These are phyloP conservation scores for Hypoxylon perforatum DNA, from an alignment of 495 filamentous ascomycete species.

Conservation along the genomic window DNA sequence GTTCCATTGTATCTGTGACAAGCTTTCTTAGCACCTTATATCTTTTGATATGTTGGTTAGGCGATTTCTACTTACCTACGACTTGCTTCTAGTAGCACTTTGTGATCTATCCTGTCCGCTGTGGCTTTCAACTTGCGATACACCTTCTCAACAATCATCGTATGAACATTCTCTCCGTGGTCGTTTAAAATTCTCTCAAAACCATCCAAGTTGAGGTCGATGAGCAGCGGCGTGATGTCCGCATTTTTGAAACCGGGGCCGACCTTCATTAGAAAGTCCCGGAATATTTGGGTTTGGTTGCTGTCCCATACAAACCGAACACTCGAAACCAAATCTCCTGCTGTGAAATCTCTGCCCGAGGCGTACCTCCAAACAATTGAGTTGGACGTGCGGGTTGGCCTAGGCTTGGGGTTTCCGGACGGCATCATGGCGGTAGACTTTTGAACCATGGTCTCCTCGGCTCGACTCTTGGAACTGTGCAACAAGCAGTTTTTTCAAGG, in stretches of 20 bases:
- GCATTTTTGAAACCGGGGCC: slow-evolving; percentile 10
- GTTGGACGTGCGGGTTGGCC: slow-evolving; percentile 10
- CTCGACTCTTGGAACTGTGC: not conserved
- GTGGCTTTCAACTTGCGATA: slow-evolving; percentile 18
- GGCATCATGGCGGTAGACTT: not conserved
- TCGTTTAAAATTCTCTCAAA: slow-evolving; percentile 18
- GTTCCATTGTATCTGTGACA: too few relatives aligned
- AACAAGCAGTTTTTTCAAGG: too few relatives aligned
- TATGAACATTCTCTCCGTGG: slow-evolving; percentile 12
- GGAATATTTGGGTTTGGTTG: slow-evolving; percentile 15
- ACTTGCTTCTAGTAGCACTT: slow-evolving; percentile 1
- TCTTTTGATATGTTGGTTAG: too few relatives aligned
- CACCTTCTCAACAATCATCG: slow-evolving; percentile 25
- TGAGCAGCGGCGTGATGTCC: slow-evolving; percentile 15
- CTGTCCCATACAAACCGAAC: slow-evolving; percentile 29
- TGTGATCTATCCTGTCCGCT: slow-evolving; percentile 3
- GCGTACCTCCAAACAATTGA: slow-evolving; percentile 19
- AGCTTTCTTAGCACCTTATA: too few relatives aligned
- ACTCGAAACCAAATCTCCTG: slow-evolving; percentile 15
- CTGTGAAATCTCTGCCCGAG: slow-evolving; percentile 6
- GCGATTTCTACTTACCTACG: slow-evolving; percentile 12
- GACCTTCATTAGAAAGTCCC: slow-evolving; percentile 7
- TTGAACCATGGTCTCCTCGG: slow-evolving; percentile 2
- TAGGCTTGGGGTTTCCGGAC: not conserved
- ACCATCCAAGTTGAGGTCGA: slow-evolving; percentile 28